Evolutionary conservation across 345 rosid species (phyloP), one percentile per base, ranked within the genome.

Genomic region (Triadica sebifera): DNA sequence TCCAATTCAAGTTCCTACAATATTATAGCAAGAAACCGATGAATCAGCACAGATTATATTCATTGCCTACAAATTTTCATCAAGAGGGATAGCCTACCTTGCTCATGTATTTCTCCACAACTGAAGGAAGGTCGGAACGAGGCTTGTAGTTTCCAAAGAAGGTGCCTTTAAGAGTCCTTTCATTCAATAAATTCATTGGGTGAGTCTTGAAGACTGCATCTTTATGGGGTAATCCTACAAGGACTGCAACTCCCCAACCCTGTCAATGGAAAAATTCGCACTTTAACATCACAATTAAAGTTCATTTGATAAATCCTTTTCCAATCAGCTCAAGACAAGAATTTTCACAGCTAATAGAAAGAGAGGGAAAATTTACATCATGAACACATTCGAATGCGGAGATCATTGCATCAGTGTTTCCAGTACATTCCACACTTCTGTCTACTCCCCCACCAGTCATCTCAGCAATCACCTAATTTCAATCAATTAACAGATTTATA

Each of bases 181-280:
- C 94, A 62, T 88, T 86, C 69, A 88, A 84, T 0, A 88, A 12
- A 52, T 86, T 90, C 81, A 88, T 65, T 0, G 89, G 92, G 74
- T 85, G 86, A 51, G 90, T 86, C 81, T 88, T 87, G 83, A 88
- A 88, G 0, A 83, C 79, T 41, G 79, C 92, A 52, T 88, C 92
- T 82, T 87, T 90, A 80, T 75, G 85, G 10, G 92, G 92, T 49
- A 87, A 86, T n/a, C 90, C 92, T 0, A 87, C 90, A 39, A 88
- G 84, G 5, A 89, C 94, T 22, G 90, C 92, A 67, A 89, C 94
- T 78, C 94, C 94, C 94, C 90, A 89, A 4, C 93, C 93, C 89
- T 89, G 82, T 76, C 47, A 43, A 43, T 43, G 47, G 10, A 6
- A 43, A 43, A 6, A 43, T 43, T 43, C 10, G 8, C 47, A 43